Conservation (phyloP, 352 stramenopile species). For the Saprolegnia diclina region DNA sequence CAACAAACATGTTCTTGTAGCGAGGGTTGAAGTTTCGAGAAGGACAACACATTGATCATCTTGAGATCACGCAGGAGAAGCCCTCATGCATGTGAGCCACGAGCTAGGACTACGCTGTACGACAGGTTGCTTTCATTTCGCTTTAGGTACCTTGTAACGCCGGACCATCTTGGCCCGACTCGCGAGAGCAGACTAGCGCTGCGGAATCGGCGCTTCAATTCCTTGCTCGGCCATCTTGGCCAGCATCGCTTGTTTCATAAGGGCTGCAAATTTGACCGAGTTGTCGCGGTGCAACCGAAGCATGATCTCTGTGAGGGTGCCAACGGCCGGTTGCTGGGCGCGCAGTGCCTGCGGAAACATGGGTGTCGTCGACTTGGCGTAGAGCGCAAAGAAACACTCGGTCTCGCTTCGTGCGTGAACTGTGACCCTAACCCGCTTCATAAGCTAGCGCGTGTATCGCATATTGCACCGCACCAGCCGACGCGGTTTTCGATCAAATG, state of each 20-base stretch:
- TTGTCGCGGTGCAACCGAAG: background rate
- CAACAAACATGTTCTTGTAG: background rate
- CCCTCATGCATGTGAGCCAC: too few species aligned
- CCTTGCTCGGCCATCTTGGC: background rate
- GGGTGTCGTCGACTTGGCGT: background rate
- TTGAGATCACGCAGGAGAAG: too few species aligned
- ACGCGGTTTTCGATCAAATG: background rate
- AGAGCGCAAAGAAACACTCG: background rate
- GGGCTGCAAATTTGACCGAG: background rate
- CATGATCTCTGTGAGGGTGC: background rate
- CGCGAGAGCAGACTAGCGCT: too few species aligned
- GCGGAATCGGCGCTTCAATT: background rate
- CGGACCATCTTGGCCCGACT: too few species aligned
- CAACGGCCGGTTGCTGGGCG: background rate
- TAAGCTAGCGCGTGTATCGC: background rate
- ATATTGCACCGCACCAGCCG: background rate
- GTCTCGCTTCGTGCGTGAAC: background rate
- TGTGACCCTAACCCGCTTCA: background rate
- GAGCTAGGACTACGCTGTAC: too few species aligned
- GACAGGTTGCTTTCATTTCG: background rate
- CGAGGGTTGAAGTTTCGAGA: background rate
- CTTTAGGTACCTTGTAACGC: too few species aligned
- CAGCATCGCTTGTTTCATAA: background rate
- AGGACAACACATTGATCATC: too few species aligned
- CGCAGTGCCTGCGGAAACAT: background rate